Conservation (phyloP, 1,139 yeast species). For the Geotrichum cucujoidarum region DNA sequence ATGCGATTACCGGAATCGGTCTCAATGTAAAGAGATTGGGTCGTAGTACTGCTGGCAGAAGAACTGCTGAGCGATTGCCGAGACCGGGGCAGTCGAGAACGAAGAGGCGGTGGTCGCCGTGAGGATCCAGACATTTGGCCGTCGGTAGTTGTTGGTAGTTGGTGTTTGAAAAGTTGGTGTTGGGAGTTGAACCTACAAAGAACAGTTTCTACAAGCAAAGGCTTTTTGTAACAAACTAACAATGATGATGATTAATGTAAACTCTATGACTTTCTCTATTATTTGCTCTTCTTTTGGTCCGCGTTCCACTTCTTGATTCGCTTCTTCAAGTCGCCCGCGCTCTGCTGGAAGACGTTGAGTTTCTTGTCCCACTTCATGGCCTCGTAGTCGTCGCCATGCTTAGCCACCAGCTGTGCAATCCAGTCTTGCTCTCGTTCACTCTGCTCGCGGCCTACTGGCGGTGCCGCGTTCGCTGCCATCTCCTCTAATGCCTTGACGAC, state of each 20-base stretch:
- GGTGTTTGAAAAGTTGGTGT: too few relatives aligned
- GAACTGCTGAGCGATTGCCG: constrained; percentile 27
- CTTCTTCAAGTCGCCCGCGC: constrained; percentile 75
- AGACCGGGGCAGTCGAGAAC: constrained; percentile 1
- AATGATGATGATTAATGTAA: too few relatives aligned
- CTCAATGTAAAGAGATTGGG: constrained; percentile 28
- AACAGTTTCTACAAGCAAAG: background rate
- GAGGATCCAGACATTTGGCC: too few relatives aligned
- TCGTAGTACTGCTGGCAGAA: constrained; percentile 43
- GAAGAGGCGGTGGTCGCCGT: background rate
- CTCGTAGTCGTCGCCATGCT: constrained; percentile 82
- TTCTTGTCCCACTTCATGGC: constrained; percentile 91
- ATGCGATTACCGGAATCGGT: constrained; percentile 53
- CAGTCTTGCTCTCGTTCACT: constrained; percentile 73
- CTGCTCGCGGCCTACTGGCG: constrained; percentile 51
- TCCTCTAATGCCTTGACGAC: constrained; percentile 68
- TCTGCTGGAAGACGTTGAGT: constrained; percentile 75
- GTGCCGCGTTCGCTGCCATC: constrained; percentile 50
- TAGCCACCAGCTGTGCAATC: constrained; percentile 58
- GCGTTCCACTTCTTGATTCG: constrained; percentile 66
- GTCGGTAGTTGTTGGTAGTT: too few relatives aligned
- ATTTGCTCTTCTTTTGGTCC: constrained; percentile 30
- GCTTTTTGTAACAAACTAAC: too few relatives aligned
- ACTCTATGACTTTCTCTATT: background rate
- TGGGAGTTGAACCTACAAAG: too few relatives aligned